These are phyloP conservation scores for Xylariaceae sp. DNA, from an alignment of 2,329 filamentous ascomycete genomes.

Conservation along the genomic window DNA sequence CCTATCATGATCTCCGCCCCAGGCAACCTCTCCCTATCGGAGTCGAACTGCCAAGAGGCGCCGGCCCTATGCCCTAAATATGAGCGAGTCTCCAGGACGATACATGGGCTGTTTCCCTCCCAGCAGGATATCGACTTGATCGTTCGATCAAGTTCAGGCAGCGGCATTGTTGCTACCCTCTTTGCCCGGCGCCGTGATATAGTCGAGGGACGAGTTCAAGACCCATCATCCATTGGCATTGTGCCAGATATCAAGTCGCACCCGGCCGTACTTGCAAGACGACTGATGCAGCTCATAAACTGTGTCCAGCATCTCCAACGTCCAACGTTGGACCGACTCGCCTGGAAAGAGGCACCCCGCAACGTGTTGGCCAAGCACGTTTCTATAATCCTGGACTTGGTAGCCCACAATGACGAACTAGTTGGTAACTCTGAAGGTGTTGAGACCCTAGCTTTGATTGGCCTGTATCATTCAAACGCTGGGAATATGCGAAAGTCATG, in stretches of 20 bases:
- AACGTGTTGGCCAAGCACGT: constrained; percentile 33
- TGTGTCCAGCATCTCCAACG: constrained; percentile 40
- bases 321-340: constrained; percentile 28
- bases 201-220: constrained; percentile 26
- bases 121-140: constrained; percentile 34
- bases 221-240: constrained; percentile 21
- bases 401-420: constrained; percentile 49
- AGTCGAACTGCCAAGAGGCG: constrained; percentile 21
- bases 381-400: constrained; percentile 33
- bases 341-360: constrained; percentile 22
- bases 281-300: constrained; percentile 42
- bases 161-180: constrained; percentile 29
- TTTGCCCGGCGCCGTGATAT: constrained; percentile 27
- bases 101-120: constrained; percentile 34
- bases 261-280: constrained; percentile 43
- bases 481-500: constrained; percentile 52
- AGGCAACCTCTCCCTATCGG: constrained; percentile 17
- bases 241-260: constrained; percentile 35
- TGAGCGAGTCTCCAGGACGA: constrained; percentile 30
- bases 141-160: constrained; percentile 24
- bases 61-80: constrained; percentile 26
- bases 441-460: constrained; percentile 46
- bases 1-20: background rate
- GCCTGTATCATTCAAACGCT: constrained; percentile 46
- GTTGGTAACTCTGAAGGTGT: constrained; percentile 48